phyloP scores from a whole-genome alignment of 2,329 filamentous ascomycete genomes.

The Emergomyces pasteurianus region DNA sequence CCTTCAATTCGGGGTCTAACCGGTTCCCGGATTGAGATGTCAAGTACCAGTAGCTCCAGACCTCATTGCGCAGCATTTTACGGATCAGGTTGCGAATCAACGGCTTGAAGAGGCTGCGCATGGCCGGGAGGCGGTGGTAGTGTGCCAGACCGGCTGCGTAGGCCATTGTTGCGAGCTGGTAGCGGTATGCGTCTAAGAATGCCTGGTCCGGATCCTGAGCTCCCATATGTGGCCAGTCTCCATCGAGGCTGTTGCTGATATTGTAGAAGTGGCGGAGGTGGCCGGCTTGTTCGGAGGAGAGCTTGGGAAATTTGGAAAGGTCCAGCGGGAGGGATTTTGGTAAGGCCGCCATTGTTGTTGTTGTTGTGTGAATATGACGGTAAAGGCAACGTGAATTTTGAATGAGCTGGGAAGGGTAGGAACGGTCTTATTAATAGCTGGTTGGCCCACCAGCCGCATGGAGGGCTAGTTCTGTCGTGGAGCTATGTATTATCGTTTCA shows the following conservation, averaged over 20 bases:
- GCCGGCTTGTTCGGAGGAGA: not conserved
- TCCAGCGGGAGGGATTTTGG: not conserved
- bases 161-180: constrained; percentile 32
- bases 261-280: not conserved
- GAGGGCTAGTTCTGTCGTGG: not conserved
- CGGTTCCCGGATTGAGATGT: constrained; percentile 23
- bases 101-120: constrained; percentile 24
- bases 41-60: constrained; percentile 36
- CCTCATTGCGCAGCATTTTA: constrained; percentile 32
- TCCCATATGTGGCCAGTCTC: constrained; percentile 6
- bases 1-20: constrained; percentile 17
- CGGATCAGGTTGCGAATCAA: constrained; percentile 26
- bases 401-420: not conserved
- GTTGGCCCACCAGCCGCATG: not conserved
- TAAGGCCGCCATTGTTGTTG: not conserved
- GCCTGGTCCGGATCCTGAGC: constrained; percentile 28
- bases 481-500: no score
- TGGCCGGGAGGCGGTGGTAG: constrained; percentile 28
- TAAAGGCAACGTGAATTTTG: not conserved
- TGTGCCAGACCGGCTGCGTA: constrained; percentile 17
- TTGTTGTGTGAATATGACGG: not conserved
- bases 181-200: constrained; percentile 20
- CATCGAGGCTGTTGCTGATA: not conserved
- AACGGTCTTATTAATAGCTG: not conserved
- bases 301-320: not conserved